A percentile compares a stretch with the other conserved stretches of the same genome.
These are phyloP conservation scores for Diutina catenulata DNA, from an alignment of 1,139 yeast species.

Conservation along the genomic window DNA sequence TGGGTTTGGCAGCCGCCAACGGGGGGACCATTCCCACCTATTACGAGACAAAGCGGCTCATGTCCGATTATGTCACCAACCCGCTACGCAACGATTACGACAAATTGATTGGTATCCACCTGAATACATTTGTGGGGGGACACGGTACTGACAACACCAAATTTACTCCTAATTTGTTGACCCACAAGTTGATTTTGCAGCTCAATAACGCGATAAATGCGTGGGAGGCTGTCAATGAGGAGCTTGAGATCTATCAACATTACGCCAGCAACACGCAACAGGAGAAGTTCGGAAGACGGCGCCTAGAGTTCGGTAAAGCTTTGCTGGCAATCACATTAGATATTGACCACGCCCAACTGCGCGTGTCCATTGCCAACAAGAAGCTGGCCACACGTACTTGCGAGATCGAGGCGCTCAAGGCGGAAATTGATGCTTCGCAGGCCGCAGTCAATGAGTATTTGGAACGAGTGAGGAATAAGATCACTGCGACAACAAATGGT, in stretches of 20 bases:
- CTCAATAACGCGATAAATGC: slow-evolving; percentile 21
- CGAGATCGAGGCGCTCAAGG: slow-evolving; percentile 17
- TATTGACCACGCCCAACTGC: slow-evolving; percentile 25
- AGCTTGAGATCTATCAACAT: slow-evolving; percentile 15
- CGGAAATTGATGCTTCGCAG: slow-evolving; percentile 14
- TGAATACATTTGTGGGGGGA: neutral
- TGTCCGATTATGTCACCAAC: slow-evolving; percentile 57
- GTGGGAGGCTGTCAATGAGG: slow-evolving; percentile 17
- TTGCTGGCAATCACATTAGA: slow-evolving; percentile 21
- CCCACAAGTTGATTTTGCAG: slow-evolving; percentile 27
- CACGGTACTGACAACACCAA: slow-evolving; percentile 5
- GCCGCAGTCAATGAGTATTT: slow-evolving; percentile 13
- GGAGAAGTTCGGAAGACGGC: slow-evolving; percentile 20
- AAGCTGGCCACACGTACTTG: slow-evolving; percentile 24
- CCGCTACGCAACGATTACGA: slow-evolving; percentile 51
- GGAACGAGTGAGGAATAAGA: slow-evolving; percentile 4
- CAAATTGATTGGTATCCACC: slow-evolving; percentile 46
- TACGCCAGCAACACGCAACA: slow-evolving; percentile 17
- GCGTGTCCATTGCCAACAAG: slow-evolving; percentile 31
- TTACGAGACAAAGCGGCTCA: slow-evolving; percentile 54
- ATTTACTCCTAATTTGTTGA: slow-evolving; percentile 12
- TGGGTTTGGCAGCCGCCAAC: slow-evolving; percentile 7
- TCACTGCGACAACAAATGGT: neutral
- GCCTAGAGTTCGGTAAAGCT: slow-evolving; percentile 18
- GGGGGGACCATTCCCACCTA: slow-evolving; percentile 17